These are phyloP conservation scores for Licmophora abbreviata DNA, from an alignment of 108 stramenopile species.

Conservation along the genomic window DNA sequence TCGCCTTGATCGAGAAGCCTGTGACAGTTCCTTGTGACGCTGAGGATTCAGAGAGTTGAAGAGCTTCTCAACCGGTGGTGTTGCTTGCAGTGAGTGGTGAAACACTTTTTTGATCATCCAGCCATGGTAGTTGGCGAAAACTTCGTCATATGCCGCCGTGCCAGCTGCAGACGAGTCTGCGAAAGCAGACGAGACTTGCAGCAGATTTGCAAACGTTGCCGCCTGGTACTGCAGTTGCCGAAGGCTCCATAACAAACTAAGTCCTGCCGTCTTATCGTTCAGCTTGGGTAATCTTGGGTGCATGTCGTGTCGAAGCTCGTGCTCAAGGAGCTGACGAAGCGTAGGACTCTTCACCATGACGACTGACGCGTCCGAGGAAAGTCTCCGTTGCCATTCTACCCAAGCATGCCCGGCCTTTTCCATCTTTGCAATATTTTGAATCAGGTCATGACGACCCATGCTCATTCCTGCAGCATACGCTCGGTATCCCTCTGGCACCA, in stretches of 20 bases:
- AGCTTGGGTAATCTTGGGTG: conserved; percentile 22
- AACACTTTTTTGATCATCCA: conserved; percentile 64
- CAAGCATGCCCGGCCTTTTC: conserved; percentile 26
- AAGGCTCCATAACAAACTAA: conserved; percentile 20
- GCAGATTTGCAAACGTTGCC: conserved; percentile 29
- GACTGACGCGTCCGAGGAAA: background rate
- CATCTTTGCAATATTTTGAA: conserved; percentile 46
- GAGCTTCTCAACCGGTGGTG: conserved; percentile 29
- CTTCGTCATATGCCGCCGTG: conserved; percentile 43
- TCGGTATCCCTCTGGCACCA: conserved; percentile 32
- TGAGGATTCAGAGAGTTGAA: conserved; percentile 24
- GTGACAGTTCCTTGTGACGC: conserved; percentile 1
- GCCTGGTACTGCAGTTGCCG: conserved; percentile 25
- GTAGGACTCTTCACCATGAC: conserved; percentile 17
- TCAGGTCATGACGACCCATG: conserved; percentile 36
- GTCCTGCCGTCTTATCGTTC: conserved; percentile 13
- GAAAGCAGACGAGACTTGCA: conserved; percentile 25
- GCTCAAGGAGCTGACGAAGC: conserved; percentile 26
- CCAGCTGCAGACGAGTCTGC: conserved; percentile 26
- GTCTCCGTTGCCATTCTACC: conserved; percentile 5
- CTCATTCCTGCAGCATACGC: conserved; percentile 38
- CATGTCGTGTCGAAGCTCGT: conserved; percentile 14
- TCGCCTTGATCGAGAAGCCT: background rate
- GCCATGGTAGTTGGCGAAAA: conserved; percentile 56
- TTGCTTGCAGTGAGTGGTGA: conserved; percentile 34